These are phyloP conservation scores for Petasospora fabianii DNA, from an alignment of 1,139 yeast species.

Conservation along the genomic window DNA sequence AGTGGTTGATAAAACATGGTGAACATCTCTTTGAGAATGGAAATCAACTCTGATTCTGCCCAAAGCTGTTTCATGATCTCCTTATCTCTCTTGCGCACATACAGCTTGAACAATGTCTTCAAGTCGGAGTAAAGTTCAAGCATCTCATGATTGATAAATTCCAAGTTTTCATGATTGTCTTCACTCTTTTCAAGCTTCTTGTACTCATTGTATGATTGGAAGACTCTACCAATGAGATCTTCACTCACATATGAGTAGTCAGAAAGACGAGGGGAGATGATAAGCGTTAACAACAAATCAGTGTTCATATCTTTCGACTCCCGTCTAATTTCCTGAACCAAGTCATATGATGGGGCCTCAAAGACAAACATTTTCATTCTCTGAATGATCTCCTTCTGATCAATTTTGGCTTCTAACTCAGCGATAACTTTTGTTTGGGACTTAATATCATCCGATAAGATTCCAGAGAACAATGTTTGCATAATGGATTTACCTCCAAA, in stretches of 20 bases:
- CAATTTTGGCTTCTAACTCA: constrained; percentile 41
- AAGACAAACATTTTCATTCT: constrained; percentile 29
- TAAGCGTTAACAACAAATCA: constrained; percentile 34
- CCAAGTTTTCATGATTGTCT: constrained; percentile 11
- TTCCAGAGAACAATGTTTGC: constrained; percentile 67
- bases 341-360: constrained; percentile 29
- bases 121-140: constrained; percentile 29
- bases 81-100: constrained; percentile 71
- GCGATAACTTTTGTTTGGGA: constrained; percentile 56
- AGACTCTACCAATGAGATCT: constrained; percentile 22
- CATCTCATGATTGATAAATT: constrained; percentile 22
- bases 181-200: constrained; percentile 18
- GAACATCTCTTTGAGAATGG: constrained; percentile 65
- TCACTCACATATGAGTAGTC: constrained; percentile 19
- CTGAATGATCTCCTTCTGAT: constrained; percentile 25
- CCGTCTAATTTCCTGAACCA: constrained; percentile 32
- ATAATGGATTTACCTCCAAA: constrained; percentile 67
- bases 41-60: constrained; percentile 79
- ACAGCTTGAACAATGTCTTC: constrained; percentile 61
- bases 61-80: constrained; percentile 70
- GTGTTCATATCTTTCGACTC: constrained; percentile 34
- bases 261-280: constrained; percentile 25
- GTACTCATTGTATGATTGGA: constrained; percentile 29
- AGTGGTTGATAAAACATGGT: constrained; percentile 83
- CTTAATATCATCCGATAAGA: constrained; percentile 74